Evolutionary conservation across 169 alveolate species (phyloP), one percentile per base, ranked within the genome.

Genomic region (Cryptosporidium tyzzeri): DNA sequence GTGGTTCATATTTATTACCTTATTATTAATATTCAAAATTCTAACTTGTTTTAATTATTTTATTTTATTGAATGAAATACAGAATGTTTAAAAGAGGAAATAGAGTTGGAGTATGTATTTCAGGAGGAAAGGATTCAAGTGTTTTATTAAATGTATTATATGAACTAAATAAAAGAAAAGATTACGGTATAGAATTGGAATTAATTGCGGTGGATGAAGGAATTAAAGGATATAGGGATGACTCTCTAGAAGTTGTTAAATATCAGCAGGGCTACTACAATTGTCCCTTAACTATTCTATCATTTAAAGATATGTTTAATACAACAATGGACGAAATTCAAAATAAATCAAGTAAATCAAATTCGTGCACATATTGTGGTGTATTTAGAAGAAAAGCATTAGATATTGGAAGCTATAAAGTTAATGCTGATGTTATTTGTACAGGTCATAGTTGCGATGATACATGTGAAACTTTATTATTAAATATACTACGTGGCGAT

Each of bases 391-490:
- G 99, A 86, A 96, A 97, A 92, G 98, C 99, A 6, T 92, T 98
- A 48, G 99, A 98, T 61, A 94, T 96, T 85, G 99, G 99, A 12
- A 99, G 99, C 44, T 85, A 94, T 80, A 61, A 94, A 58, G 94
- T 97, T 26, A 94, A 94, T 39, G 99, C 98, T 21, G 97, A 97
- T 85, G 96, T 95, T 59, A 94, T 98, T 29, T 95, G 97, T 67
- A 98, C 99, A n/a, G 99, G 99, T 1, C 99, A 98, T 92, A 98
- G 97, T 93, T 98, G 99, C 12, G 99, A 98, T 93, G 99, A 98
- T 92, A 95, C 96, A 44, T 99, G 99, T 7, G 99, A 98, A 93
- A 98, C 99, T 1, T 96, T 97, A 53, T 92, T 98, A 37, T 96
- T 98, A 97, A 98, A 98, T 92, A 91, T 97, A 51, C 93, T 97